These are phyloP conservation scores for Lactifluus pinguis DNA, from an alignment of 768 basidiomycete species.

Conservation along the genomic window DNA sequence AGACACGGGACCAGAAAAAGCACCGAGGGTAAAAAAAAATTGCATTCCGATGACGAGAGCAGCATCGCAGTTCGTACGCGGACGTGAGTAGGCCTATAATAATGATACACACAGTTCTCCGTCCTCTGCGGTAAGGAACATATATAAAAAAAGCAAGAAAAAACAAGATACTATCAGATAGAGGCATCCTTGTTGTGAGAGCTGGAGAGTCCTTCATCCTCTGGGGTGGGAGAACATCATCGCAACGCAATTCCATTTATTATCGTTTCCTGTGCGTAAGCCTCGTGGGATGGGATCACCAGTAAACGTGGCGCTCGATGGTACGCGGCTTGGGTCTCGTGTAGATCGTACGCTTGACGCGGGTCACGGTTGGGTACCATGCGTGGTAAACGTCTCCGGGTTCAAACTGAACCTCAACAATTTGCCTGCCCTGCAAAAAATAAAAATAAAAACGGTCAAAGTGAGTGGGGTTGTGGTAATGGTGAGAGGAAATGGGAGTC, in stretches of 20 bases:
- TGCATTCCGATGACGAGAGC: background rate
- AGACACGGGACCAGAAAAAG: background rate
- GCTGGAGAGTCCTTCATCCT: background rate
- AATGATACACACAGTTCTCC: slow-evolving; percentile 18
- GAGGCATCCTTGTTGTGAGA: background rate
- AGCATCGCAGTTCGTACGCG: slow-evolving; percentile 9
- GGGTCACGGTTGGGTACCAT: slow-evolving; percentile 73
- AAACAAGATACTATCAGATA: slow-evolving; percentile 9
- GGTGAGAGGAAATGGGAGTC: background rate
- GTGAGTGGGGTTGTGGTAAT: background rate
- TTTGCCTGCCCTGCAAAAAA: slow-evolving; percentile 58
- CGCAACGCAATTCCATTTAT: background rate
- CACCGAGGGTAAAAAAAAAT: background rate
- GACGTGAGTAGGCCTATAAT: slow-evolving; percentile 10
- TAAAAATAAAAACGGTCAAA: background rate
- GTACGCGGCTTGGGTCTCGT: slow-evolving; percentile 42
- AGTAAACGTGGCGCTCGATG: slow-evolving; percentile 68
- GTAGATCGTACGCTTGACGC: slow-evolving; percentile 64
- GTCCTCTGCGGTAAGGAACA: slow-evolving; percentile 5
- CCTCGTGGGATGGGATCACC: slow-evolving; percentile 30
- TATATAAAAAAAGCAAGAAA: background rate
- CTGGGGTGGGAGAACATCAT: background rate
- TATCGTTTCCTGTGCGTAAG: background rate
- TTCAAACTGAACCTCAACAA: slow-evolving; percentile 77
- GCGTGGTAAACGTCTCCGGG: slow-evolving; percentile 57